Conservation (phyloP, 129 eudicot genomes). For the Flaveria ramosissima region DNA sequence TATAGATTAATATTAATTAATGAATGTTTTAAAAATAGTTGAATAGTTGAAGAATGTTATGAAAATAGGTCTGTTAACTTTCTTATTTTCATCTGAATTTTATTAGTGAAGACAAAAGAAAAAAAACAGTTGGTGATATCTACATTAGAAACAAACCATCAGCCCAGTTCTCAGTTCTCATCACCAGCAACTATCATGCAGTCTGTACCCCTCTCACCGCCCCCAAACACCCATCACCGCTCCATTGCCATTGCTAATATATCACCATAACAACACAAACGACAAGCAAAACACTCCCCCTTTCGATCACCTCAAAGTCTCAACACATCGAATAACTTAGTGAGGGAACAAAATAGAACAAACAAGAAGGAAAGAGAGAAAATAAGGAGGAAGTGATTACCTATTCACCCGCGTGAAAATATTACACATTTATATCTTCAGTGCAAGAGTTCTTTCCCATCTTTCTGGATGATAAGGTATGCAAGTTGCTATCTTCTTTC, state of each 20-base stretch:
- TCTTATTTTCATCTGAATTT: too few species aligned
- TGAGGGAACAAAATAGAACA: neutral
- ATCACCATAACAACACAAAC: neutral
- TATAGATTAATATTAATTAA: too few species aligned
- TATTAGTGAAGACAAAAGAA: too few species aligned
- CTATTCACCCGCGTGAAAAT: neutral
- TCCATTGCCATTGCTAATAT: neutral
- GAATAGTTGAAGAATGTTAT: neutral
- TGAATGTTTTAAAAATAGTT: neutral
- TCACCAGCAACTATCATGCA: neutral
- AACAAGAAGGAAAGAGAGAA: neutral
- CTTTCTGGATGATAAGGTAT: conserved; percentile 55
- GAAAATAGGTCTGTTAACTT: neutral
- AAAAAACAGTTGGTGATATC: neutral
- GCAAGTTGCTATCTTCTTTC: conserved; percentile 49
- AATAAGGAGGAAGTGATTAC: neutral
- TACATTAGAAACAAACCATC: conserved; percentile 1
- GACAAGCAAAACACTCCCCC: neutral
- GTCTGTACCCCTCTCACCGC: neutral
- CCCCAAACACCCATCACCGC: neutral
- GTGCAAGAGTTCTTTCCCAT: conserved; percentile 51
- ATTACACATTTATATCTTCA: conserved; percentile 39
- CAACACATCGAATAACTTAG: neutral
- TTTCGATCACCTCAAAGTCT: neutral
- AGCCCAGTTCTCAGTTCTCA: neutral